These are phyloP conservation scores for Trametes gibbosa DNA, from an alignment of 768 basidiomycete species.

Conservation along the genomic window DNA sequence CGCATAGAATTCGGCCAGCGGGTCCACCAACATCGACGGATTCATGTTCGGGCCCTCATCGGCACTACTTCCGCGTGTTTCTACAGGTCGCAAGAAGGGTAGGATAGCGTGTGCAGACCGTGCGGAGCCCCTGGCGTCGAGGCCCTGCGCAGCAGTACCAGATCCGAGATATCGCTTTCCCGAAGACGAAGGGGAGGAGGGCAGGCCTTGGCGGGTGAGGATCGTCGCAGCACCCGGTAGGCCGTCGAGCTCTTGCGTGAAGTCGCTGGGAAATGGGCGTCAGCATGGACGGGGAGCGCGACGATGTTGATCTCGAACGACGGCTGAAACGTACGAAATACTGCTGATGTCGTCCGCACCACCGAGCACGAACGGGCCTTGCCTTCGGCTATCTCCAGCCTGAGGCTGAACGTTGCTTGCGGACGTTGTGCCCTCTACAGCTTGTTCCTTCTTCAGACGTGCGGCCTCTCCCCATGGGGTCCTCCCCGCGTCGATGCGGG, in stretches of 20 bases:
- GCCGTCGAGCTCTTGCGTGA: slow-evolving; percentile 20
- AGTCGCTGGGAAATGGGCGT: slow-evolving; percentile 18
- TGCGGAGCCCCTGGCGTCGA: not conserved
- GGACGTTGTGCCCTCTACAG: not conserved
- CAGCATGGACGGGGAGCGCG: not conserved
- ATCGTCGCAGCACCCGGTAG: slow-evolving; percentile 24
- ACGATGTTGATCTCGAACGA: not conserved
- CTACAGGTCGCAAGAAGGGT: too few relatives aligned
- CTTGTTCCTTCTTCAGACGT: slow-evolving; percentile 15
- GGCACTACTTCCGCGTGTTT: not conserved
- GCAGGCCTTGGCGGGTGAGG: slow-evolving; percentile 30
- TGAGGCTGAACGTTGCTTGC: not conserved
- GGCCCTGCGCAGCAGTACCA: not conserved
- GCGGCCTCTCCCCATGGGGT: slow-evolving; percentile 7
- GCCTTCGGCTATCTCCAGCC: not conserved
- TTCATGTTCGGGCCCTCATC: not conserved
- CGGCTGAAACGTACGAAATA: slow-evolving; percentile 43
- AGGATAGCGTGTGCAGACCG: not conserved
- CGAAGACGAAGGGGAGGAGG: slow-evolving; percentile 12
- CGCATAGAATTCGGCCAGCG: slow-evolving; percentile 63
- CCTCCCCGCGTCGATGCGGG: slow-evolving; percentile 19
- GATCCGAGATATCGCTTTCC: not conserved
- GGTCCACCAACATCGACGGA: slow-evolving; percentile 37
- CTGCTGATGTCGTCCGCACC: slow-evolving; percentile 37
- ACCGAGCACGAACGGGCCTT: not conserved